These are phyloP conservation scores for Malus hybrid DNA, from an alignment of 331 rosid genomes.

Conservation along the genomic window DNA sequence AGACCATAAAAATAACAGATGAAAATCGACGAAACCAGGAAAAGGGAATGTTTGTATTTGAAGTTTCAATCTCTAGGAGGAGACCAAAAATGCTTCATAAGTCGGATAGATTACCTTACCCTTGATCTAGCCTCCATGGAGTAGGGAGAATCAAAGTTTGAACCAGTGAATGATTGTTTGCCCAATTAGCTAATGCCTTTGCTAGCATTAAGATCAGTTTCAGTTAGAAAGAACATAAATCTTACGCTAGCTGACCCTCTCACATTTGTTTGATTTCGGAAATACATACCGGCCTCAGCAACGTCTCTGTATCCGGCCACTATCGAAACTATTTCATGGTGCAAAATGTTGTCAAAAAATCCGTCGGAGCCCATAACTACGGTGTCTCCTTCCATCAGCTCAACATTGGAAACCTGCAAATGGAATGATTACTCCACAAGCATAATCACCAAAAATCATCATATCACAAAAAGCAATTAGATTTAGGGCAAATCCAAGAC, in stretches of 20 bases:
- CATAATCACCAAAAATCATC: not conserved
- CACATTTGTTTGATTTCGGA: not conserved
- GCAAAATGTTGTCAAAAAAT: constrained; percentile 68
- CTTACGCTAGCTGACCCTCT: not conserved
- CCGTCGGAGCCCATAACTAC: constrained; percentile 87
- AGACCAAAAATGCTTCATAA: constrained; percentile 27
- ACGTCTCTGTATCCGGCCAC: constrained; percentile 40
- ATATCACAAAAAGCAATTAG: not conserved
- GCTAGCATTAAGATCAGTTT: constrained; percentile 55
- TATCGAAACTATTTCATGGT: constrained; percentile 53
- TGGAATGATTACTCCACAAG: not conserved
- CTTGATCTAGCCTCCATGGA: constrained; percentile 77
- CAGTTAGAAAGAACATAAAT: constrained; percentile 4
- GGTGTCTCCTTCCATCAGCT: constrained; percentile 60
- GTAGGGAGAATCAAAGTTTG: constrained; percentile 85
- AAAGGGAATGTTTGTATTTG: not conserved
- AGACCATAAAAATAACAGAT: not conserved
- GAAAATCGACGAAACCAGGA: not conserved
- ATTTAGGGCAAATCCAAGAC: too few species aligned
- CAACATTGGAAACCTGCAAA: constrained; percentile 60
- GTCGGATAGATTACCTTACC: constrained; percentile 29
- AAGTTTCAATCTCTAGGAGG: not conserved
- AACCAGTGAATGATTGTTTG: constrained; percentile 67
- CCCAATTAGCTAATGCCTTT: constrained; percentile 81
- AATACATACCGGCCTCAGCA: constrained; percentile 63